Conservation (phyloP, 2,329 filamentous ascomycete genomes). For the Ophiocordyceps polyrhachis-furcata region DNA sequence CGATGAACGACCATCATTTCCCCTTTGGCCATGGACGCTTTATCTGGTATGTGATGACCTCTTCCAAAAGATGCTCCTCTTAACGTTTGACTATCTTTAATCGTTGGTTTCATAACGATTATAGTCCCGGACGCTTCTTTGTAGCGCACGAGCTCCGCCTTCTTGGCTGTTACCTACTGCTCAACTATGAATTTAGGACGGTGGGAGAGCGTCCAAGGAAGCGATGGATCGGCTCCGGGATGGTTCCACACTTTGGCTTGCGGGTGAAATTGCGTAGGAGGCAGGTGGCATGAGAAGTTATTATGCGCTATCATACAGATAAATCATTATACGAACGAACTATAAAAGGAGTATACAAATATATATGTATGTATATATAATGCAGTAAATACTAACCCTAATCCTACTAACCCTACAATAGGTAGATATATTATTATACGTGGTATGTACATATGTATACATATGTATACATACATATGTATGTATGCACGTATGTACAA, state of each 20-base stretch:
- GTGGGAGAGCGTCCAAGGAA: constrained; percentile 19
- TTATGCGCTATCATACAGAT: too few relatives aligned
- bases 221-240: constrained; percentile 24
- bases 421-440: too few relatives aligned
- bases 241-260: constrained; percentile 11
- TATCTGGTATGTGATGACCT: constrained; percentile 23
- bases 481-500: neutral
- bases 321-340: too few relatives aligned
- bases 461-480: neutral
- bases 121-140: constrained; percentile 34
- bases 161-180: constrained; percentile 26
- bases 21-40: constrained; percentile 39
- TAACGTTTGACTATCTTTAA: neutral
- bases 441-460: too few relatives aligned
- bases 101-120: neutral
- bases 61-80: neutral
- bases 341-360: too few relatives aligned
- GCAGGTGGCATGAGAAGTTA: neutral
- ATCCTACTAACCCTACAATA: too few relatives aligned
- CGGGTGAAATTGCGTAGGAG: constrained; percentile 9
- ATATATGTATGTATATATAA: too few relatives aligned
- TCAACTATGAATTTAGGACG: constrained; percentile 32
- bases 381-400: too few relatives aligned
- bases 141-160: constrained; percentile 37
- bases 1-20: constrained; percentile 29